Percentiles rank a stretch among this genome's conserved stretches.
These are phyloP conservation scores for Fusarium sp. DNA, from an alignment of 2,329 filamentous ascomycete species.

Conservation along the genomic window DNA sequence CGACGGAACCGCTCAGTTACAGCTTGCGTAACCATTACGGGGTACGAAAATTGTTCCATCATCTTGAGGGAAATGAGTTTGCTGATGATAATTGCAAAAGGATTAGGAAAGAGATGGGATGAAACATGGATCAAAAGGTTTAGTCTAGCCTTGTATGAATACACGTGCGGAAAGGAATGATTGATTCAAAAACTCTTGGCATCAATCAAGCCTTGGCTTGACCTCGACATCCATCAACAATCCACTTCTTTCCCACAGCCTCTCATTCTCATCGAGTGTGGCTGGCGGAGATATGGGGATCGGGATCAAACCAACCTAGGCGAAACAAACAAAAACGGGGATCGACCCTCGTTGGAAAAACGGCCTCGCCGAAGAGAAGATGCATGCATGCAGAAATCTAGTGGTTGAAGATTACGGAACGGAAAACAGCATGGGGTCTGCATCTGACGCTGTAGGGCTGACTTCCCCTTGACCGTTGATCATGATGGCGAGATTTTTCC, in stretches of 20 bases:
- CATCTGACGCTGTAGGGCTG: conserved; percentile 22
- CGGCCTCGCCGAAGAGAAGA: conserved; percentile 14
- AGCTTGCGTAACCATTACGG: neutral
- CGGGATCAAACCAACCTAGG: neutral
- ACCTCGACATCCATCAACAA: neutral
- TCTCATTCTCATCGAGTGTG: neutral
- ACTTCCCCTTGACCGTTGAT: neutral
- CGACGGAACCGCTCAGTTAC: neutral
- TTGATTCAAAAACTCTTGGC: neutral
- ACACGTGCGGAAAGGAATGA: neutral
- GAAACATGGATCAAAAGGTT: neutral
- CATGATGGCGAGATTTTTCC: conserved; percentile 1
- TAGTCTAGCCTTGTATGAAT: neutral
- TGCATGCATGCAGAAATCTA: conserved; percentile 6
- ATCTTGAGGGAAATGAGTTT: neutral
- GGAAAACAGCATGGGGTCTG: neutral
- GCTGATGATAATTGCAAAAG: neutral
- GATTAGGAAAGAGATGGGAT: neutral
- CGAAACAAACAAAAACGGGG: neutral
- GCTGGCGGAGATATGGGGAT: neutral
- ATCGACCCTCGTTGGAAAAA: neutral
- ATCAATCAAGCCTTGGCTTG: neutral
- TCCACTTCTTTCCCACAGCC: neutral
- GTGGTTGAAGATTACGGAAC: neutral
- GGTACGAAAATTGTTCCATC: neutral